These are phyloP conservation scores for Pichia scutulata DNA, from an alignment of 805 yeast species.

Conservation along the genomic window DNA sequence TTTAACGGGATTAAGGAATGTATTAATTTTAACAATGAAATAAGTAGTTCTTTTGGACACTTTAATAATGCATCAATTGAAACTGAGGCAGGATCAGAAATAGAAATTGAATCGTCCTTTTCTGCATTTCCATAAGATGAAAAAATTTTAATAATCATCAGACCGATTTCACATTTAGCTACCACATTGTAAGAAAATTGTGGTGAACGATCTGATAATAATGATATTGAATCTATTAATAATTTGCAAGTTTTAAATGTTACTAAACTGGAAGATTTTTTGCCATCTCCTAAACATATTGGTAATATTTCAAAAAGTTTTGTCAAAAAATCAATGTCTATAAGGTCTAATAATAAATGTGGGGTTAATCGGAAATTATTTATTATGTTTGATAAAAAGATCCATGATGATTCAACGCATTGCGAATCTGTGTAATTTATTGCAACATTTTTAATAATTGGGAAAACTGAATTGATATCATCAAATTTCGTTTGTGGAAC, in stretches of 20 bases:
- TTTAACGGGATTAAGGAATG: slow-evolving; percentile 49
- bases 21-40: slow-evolving; percentile 47
- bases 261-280: slow-evolving; percentile 19
- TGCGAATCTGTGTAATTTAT: slow-evolving; percentile 47
- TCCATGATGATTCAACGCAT: slow-evolving; percentile 59
- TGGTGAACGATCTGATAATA: slow-evolving; percentile 35
- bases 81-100: slow-evolving; percentile 14
- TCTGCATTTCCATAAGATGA: slow-evolving; percentile 37
- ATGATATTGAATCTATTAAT: slow-evolving; percentile 39
- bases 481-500: slow-evolving; percentile 38
- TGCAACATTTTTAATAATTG: slow-evolving; percentile 49
- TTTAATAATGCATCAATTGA: slow-evolving; percentile 68
- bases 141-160: slow-evolving; percentile 32
- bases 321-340: slow-evolving; percentile 29
- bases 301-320: slow-evolving; percentile 25
- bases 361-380: slow-evolving; percentile 41
- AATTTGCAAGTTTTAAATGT: slow-evolving; percentile 34
- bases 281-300: slow-evolving; percentile 22
- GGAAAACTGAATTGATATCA: slow-evolving; percentile 49
- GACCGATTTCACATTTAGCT: slow-evolving; percentile 43
- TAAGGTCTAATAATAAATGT: slow-evolving; percentile 37
- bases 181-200: slow-evolving; percentile 39
- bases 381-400: slow-evolving; percentile 52
- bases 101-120: not conserved
- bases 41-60: slow-evolving; percentile 58